Evolutionary conservation across 352 stramenopile genomes (phyloP), one percentile per base, ranked within the genome.

Genomic region (Pseudoperonospora humuli): DNA sequence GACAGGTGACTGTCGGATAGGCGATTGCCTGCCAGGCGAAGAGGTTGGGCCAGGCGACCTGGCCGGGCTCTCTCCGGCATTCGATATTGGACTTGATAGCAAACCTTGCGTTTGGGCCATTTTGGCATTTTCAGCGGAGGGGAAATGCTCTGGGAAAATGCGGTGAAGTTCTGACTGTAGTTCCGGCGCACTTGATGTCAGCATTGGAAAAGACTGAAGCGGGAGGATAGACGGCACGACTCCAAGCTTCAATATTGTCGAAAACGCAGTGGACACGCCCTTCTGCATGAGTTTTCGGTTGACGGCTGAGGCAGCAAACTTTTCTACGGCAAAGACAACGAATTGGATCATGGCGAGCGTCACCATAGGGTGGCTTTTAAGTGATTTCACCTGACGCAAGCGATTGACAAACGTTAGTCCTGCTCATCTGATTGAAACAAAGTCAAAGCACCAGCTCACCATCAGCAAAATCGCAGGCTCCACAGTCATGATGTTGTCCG

Each of bases 301-400:
- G 9, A 75, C 62, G 2, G 72, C 39, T 19, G 78, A 91, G 3
- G 73, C 64, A n/a, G 78, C 75, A 56, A 88, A 91, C 21, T 91
- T 91, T 41, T 91, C 78, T 8, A 91, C 78, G 5, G 78, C 75
- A 45, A 88, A 91, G 1, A 91, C 75, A 14, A 91, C 63, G 40
- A 91, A 91, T 48, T 91, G 78, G 10, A 91, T 76, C 78, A 91
- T 88, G 3, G 75, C 63, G 13, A 91, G 65, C 11, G 78, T 88
- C 50, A 91, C 76, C 40, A 83, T 79, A 3, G 78, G 75, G 40
- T 91, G 78, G 35, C 78, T 91, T 54, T 86, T 88, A 14, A 91
- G 57, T n/a, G 75, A 88, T 57, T 91, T 91, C 15, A 85, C 72
- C 77, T 89, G 29, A 17, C 10, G 44, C 9, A 42, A 29, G 11